Evolutionary conservation across 257 asterid species (phyloP).

Genomic region (Verbascum thapsus): DNA sequence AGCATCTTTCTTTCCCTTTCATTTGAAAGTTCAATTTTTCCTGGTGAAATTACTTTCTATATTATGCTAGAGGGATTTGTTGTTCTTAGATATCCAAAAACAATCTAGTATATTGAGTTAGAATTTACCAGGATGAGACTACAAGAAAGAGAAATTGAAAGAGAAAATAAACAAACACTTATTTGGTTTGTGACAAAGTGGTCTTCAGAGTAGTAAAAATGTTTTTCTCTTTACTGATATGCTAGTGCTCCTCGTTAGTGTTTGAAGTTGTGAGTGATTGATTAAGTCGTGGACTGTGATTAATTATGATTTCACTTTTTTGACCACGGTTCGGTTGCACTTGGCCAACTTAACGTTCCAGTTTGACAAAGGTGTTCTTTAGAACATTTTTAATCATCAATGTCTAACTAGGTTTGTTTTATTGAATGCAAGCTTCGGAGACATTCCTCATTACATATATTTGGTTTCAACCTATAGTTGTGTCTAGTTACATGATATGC

Average conservation of each 20-base stretch:
- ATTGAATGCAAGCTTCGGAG: neutral
- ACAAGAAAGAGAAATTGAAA: slow-evolving; percentile 10
- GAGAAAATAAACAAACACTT: neutral
- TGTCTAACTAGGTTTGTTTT: slow-evolving; percentile 9
- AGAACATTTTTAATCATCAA: neutral
- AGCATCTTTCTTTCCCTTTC: slow-evolving; percentile 33
- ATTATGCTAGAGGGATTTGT: neutral
- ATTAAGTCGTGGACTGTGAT: no score
- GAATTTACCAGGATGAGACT: neutral
- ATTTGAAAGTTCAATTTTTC: slow-evolving; percentile 5
- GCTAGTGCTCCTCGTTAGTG: no score
- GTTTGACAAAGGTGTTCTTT: no score
- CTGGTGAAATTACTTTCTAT: neutral
- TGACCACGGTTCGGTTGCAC: no score
- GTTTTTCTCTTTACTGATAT: no score
- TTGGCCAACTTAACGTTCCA: no score
- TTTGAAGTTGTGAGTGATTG: no score
- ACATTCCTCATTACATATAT: neutral
- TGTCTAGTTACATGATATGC: slow-evolving; percentile 25
- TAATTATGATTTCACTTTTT: no score
- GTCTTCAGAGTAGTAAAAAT: slow-evolving; percentile 15
- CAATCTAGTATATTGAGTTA: slow-evolving; percentile 5
- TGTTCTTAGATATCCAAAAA: slow-evolving; percentile 11
- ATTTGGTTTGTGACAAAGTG: slow-evolving; percentile 7
- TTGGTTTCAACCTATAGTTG: slow-evolving; percentile 15